These are phyloP conservation scores for Hypoxylon rickii DNA, from an alignment of 495 filamentous ascomycete species.

Conservation along the genomic window DNA sequence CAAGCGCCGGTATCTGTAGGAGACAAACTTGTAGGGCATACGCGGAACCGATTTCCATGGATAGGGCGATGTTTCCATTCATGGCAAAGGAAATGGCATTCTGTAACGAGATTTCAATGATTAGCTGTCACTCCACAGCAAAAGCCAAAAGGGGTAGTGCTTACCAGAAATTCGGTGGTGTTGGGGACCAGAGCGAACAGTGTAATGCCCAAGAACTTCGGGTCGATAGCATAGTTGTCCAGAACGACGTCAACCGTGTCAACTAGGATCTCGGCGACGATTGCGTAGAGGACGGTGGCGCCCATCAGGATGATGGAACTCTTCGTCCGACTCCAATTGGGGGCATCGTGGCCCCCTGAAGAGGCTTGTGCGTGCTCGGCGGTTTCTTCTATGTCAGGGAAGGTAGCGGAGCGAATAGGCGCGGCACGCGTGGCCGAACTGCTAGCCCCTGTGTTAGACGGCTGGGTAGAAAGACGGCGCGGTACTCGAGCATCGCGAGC, in stretches of 20 bases:
- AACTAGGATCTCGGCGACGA: constrained; percentile 96
- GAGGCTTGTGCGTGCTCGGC: constrained; percentile 53
- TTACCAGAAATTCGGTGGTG: constrained; percentile 95
- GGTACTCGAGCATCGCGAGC: constrained; percentile 68
- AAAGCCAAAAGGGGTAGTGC: constrained; percentile 27
- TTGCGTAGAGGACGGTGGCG: constrained; percentile 89
- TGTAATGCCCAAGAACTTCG: constrained; percentile 98
- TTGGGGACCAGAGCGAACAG: constrained; percentile 97
- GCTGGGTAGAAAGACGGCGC: constrained; percentile 32
- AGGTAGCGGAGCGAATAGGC: constrained; percentile 45
- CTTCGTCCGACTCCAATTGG: constrained; percentile 94
- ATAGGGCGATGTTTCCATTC: constrained; percentile 99
- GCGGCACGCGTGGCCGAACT: constrained; percentile 36
- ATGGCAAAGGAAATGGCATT: constrained; percentile 99
- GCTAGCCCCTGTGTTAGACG: constrained; percentile 33
- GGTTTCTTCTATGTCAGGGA: constrained; percentile 47
- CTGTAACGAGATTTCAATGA: constrained; percentile 47
- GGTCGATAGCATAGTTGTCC: constrained; percentile 85
- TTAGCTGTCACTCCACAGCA: constrained; percentile 38
- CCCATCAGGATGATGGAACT: constrained; percentile 85
- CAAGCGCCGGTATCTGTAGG: constrained; percentile 92
- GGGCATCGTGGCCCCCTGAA: constrained; percentile 89
- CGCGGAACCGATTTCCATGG: constrained; percentile 98
- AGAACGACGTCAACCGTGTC: constrained; percentile 95
- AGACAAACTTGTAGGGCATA: constrained; percentile 97